Conservation (phyloP, 192 early-diverging fungal genomes). For the Gamsiella multidivaricata region DNA sequence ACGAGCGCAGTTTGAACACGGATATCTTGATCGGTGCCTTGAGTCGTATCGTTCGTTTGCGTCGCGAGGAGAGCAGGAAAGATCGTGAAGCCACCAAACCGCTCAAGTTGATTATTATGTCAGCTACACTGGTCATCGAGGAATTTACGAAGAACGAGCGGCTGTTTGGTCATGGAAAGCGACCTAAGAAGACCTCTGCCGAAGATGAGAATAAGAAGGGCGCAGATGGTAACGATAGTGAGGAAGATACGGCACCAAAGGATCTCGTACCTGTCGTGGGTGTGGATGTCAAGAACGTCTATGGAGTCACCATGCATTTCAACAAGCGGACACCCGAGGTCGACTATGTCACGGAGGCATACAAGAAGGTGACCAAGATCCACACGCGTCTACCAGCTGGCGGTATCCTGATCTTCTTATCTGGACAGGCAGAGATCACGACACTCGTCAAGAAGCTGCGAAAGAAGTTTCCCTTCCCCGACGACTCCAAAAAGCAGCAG, state of each 20-base stretch:
- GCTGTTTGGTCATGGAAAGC: constrained; percentile 56
- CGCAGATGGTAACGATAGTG: constrained; percentile 12
- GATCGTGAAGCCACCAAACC: constrained; percentile 66
- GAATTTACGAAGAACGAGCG: constrained; percentile 91
- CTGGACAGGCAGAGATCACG: constrained; percentile 94
- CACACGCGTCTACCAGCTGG: constrained; percentile 92
- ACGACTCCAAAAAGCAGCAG: constrained; percentile 17
- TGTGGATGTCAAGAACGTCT: constrained; percentile 48
- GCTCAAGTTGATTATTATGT: constrained; percentile 97
- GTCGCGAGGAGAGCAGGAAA: constrained; percentile 71
- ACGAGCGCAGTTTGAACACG: constrained; percentile 97
- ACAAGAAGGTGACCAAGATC: constrained; percentile 94
- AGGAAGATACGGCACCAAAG: constrained; percentile 21
- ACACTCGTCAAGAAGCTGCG: constrained; percentile 80
- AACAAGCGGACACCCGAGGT: constrained; percentile 89
- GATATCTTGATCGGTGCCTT: constrained; percentile 98
- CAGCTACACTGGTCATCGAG: constrained; percentile 95
- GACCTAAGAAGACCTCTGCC: constrained; percentile 11
- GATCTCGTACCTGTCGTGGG: constrained; percentile 50
- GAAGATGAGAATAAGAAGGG: constrained; percentile 4
- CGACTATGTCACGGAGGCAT: constrained; percentile 89
- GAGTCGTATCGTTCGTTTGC: constrained; percentile 85
- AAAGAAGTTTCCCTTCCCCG: constrained; percentile 71
- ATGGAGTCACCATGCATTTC: constrained; percentile 88
- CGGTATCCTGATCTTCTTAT: constrained; percentile 93